Base-by-base conservation (phyloP, 148 eudicot species). In the Arctostaphylos glauca region DNA sequence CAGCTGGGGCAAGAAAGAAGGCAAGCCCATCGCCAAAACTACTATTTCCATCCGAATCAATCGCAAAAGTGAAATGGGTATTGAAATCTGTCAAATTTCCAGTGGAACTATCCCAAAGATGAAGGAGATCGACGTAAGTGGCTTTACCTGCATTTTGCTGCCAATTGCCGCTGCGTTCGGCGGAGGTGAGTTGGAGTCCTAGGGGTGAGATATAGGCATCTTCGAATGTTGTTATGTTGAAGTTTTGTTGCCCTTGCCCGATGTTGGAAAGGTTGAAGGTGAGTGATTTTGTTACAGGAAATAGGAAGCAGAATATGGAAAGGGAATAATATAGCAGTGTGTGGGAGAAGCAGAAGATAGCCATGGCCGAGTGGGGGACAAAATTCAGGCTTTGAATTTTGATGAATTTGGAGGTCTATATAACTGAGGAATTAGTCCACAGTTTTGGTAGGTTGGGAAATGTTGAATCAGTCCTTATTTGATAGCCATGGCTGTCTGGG, bases 181-280 rank as follows among this genome's bases (percentile, higher is more conserved):
- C 58, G 58, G 79, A 14, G 53, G 84, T 81, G 79, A 82, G 16
- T 82, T 82, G 84, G 66, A 82, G 23, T 53, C 83, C 83, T n/a
- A 44, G 43, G 52, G 5, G 18, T 46, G 83, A 56, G 77, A 81
- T 56, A 81, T 55, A 73, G 21, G 78, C 43, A 31, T 31, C 1
- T 31, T 1, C 38, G 38, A 31, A 49, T 43, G 13, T n/a, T 44
- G 4, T 58, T 44, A 82, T 82, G 9, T 54, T 13, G 1, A 44
- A n/a, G 38, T 67, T 67, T 5, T 14, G 74, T 19, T 66, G 9
- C 31, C 5, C 49, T 14, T 8, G 16, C 3, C 4, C 25, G 0
- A 76, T 64, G 23, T 66, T 31, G 2, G 66, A 10, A 10, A 77
- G 47, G 46, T 67, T 68, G 68, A 83, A 77, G 6, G 6, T 67